Conservation (phyloP, 345 rosid species). For the Gossypium australe region DNA sequence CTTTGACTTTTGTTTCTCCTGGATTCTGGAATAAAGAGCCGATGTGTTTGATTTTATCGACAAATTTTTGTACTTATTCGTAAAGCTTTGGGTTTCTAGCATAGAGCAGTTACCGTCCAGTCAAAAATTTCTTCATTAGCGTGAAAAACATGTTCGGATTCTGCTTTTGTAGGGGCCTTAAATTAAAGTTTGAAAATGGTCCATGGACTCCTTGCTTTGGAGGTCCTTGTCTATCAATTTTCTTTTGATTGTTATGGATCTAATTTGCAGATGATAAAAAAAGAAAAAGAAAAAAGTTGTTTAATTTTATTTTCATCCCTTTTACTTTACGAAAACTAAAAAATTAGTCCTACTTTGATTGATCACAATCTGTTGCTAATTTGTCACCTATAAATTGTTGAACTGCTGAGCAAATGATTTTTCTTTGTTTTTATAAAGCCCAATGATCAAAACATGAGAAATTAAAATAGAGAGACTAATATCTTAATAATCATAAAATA, state of each 20-base stretch:
- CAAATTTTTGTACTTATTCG: neutral
- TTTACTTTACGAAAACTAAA: no score
- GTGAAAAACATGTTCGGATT: neutral
- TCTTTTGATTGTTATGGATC: neutral
- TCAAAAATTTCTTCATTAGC: neutral
- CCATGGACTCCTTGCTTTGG: neutral
- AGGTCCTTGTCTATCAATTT: neutral
- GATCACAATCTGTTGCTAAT: no score
- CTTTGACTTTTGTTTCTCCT: neutral
- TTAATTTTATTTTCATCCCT: no score
- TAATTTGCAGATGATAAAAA: neutral
- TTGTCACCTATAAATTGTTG: no score
- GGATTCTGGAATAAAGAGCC: constrained; percentile 4
- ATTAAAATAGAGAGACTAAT: no score
- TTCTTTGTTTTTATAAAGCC: no score
- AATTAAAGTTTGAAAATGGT: neutral
- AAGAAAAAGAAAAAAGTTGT: no score
- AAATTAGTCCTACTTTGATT: no score
- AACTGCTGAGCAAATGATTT: no score
- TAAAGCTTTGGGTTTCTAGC: constrained; percentile 3
- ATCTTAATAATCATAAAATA: no score
- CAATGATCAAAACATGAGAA: no score
- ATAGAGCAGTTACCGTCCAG: constrained; percentile 7
- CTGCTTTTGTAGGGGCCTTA: neutral
- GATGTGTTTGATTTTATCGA: neutral